Evolutionary conservation across 208 protist genomes (phyloP).

Genomic region (Wallacemonas collosoma): DNA sequence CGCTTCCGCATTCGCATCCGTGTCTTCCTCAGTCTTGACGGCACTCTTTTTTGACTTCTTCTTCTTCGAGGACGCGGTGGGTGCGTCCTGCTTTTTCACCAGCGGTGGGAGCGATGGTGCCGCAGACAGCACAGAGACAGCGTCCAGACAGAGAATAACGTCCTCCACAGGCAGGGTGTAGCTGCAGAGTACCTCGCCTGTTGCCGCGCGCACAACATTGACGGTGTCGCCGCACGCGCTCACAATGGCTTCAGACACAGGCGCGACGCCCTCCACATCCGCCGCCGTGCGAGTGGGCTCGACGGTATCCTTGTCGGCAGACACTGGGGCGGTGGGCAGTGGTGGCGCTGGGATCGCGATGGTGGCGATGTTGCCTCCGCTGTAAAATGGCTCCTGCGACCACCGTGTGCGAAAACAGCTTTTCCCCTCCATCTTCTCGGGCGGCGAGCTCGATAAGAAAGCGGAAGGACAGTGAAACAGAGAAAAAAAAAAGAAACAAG

Average conservation of each 20-base stretch:
- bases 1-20: background rate
- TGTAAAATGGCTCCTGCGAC: slow-evolving; percentile 86
- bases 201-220: slow-evolving; percentile 64
- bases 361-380: slow-evolving; percentile 77
- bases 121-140: slow-evolving; percentile 50
- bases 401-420: slow-evolving; percentile 87
- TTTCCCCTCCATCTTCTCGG: slow-evolving; percentile 73
- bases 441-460: background rate
- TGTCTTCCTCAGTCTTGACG: slow-evolving; percentile 13
- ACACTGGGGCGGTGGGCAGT: slow-evolving; percentile 2
- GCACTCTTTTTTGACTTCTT: slow-evolving; percentile 15
- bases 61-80: slow-evolving; percentile 3
- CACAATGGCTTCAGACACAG: slow-evolving; percentile 50
- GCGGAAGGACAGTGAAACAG: slow-evolving; percentile 3
- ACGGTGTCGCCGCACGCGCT: slow-evolving; percentile 84
- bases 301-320: background rate
- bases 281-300: background rate
- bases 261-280: too few species aligned
- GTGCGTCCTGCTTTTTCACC: slow-evolving; percentile 8
- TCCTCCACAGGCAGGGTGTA: slow-evolving; percentile 85
- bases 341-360: slow-evolving; percentile 37
- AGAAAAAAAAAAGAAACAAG: slow-evolving; percentile 1
- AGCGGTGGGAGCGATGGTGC: background rate
- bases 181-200: slow-evolving; percentile 60
- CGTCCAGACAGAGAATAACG: slow-evolving; percentile 82